Percentiles rank a stretch among this genome's conserved stretches.
Evolutionary conservation across 352 stramenopile genomes (phyloP).

Genomic region (Pythium sp.): DNA sequence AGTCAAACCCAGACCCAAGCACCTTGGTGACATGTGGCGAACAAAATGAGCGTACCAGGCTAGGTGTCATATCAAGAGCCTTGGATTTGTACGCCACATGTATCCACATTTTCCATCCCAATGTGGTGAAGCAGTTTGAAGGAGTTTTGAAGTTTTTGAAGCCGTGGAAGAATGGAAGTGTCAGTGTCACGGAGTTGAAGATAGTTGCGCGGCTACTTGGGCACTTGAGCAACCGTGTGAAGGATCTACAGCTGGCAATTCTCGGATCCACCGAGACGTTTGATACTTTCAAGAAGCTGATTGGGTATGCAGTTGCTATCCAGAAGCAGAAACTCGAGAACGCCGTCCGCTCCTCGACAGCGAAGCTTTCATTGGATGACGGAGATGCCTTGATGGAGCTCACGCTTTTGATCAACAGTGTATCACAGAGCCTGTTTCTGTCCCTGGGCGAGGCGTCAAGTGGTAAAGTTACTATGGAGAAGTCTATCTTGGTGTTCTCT

Average conservation of each 20-base stretch:
- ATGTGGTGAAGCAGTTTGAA: slow-evolving; percentile 43
- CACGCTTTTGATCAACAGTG: slow-evolving; percentile 43
- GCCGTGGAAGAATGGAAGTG: slow-evolving; percentile 29
- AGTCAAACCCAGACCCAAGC: not conserved
- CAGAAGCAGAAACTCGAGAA: slow-evolving; percentile 28
- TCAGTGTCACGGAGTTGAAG: slow-evolving; percentile 36
- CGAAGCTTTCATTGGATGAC: not conserved
- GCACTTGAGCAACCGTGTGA: slow-evolving; percentile 34
- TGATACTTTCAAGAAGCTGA: slow-evolving; percentile 30
- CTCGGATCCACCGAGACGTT: slow-evolving; percentile 17
- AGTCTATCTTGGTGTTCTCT: slow-evolving; percentile 9
- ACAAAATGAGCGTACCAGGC: slow-evolving; percentile 5
- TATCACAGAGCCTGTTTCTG: slow-evolving; percentile 38
- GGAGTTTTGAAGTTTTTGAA: slow-evolving; percentile 41
- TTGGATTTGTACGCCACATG: slow-evolving; percentile 54
- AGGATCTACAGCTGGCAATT: slow-evolving; percentile 34
- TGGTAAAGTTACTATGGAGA: not conserved
- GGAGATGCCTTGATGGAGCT: slow-evolving; percentile 31
- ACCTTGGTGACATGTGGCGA: slow-evolving; percentile 11
- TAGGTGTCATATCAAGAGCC: slow-evolving; percentile 31
- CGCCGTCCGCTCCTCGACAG: not conserved
- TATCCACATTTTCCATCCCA: slow-evolving; percentile 43
- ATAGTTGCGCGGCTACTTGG: slow-evolving; percentile 41
- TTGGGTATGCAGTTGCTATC: slow-evolving; percentile 34
- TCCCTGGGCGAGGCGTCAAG: slow-evolving; percentile 1